phyloP scores from a whole-genome alignment of 495 filamentous ascomycete genomes.

The Aspergillus diversus region DNA sequence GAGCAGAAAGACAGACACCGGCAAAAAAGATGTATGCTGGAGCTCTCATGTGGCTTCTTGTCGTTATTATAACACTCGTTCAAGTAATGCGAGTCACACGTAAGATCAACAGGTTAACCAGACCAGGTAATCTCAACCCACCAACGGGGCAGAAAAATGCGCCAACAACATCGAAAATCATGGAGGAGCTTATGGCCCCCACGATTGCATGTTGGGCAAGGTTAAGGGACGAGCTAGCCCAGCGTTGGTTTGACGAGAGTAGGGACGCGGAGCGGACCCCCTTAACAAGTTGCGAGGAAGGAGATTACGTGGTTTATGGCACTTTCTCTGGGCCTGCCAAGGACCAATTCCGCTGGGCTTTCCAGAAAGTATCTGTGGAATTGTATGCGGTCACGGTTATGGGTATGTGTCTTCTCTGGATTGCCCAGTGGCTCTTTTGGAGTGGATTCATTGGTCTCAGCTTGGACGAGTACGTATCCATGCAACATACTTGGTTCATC shows the following conservation, averaged over 20 bases:
- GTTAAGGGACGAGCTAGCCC: neutral
- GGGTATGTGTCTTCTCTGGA: slow-evolving; percentile 14
- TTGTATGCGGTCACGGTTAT: slow-evolving; percentile 4
- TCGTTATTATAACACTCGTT: slow-evolving; percentile 2
- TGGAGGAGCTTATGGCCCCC: neutral
- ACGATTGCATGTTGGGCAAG: slow-evolving; percentile 1
- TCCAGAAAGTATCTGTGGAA: neutral
- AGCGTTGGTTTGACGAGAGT: slow-evolving; percentile 1
- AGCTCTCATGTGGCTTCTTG: slow-evolving; percentile 20
- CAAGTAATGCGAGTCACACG: neutral
- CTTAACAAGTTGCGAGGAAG: neutral
- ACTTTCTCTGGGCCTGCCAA: slow-evolving; percentile 5
- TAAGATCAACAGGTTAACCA: slow-evolving; percentile 1
- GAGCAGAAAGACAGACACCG: slow-evolving; percentile 6
- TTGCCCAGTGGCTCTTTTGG: slow-evolving; percentile 23
- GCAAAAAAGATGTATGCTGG: slow-evolving; percentile 18
- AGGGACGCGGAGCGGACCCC: slow-evolving; percentile 2
- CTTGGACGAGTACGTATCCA: slow-evolving; percentile 18
- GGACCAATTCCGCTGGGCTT: neutral
- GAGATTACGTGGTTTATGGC: slow-evolving; percentile 6
- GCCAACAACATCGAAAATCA: neutral
- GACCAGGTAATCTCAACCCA: slow-evolving; percentile 3
- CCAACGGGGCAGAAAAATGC: neutral
- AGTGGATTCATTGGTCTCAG: slow-evolving; percentile 18
- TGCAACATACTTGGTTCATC: slow-evolving; percentile 7